Evolutionary conservation across 2,329 filamentous ascomycete species (phyloP).

Genomic region (Aspergillus caelatus): DNA sequence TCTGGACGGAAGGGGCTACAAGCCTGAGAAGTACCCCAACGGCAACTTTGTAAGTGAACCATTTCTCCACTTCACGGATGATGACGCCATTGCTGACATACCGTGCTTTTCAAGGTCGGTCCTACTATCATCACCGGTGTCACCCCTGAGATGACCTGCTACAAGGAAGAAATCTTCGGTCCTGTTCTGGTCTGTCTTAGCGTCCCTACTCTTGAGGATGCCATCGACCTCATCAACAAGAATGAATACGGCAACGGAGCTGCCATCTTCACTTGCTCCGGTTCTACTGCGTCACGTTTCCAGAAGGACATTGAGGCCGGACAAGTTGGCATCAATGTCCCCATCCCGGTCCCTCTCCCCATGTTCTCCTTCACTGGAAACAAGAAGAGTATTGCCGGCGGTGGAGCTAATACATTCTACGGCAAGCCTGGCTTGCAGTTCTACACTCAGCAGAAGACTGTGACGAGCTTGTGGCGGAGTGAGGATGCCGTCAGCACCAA

Average conservation of each 20-base stretch:
- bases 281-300: conserved; percentile 63
- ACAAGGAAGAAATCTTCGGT: conserved; percentile 69
- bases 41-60: conserved; percentile 63
- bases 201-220: conserved; percentile 62
- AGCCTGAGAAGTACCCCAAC: conserved; percentile 65
- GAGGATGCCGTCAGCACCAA: conserved; percentile 84
- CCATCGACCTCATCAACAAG: conserved; percentile 65
- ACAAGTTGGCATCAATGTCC: conserved; percentile 69
- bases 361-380: conserved; percentile 69
- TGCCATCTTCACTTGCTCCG: conserved; percentile 66
- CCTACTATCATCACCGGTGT: conserved; percentile 69
- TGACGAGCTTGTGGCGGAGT: conserved; percentile 86
- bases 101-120: conserved; percentile 50
- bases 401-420: conserved; percentile 92
- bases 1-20: conserved; percentile 63
- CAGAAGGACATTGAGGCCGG: conserved; percentile 68
- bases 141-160: conserved; percentile 67
- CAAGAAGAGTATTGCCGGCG: conserved; percentile 90
- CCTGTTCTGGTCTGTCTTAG: conserved; percentile 67
- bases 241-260: conserved; percentile 71
- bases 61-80: background rate
- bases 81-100: conserved; percentile 11
- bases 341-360: conserved; percentile 64
- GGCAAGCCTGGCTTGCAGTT: conserved; percentile 90
- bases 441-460: conserved; percentile 97